phyloP scores from a whole-genome alignment of 2,329 filamentous ascomycete genomes.

The Cladosporium sp. region DNA sequence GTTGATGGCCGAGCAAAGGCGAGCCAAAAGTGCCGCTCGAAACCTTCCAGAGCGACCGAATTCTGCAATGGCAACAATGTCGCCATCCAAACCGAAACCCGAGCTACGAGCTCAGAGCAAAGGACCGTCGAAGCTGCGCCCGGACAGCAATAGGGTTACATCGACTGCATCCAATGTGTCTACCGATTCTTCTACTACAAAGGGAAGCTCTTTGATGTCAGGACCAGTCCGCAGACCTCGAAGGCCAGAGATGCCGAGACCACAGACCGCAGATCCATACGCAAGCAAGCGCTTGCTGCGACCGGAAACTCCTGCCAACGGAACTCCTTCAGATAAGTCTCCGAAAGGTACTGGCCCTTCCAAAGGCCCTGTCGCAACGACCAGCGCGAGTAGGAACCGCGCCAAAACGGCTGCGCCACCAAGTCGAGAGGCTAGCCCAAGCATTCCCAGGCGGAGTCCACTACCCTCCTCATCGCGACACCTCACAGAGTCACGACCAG shows the following conservation, averaged over 20 bases:
- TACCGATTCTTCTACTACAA: constrained; percentile 28
- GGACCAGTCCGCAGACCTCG: constrained; percentile 56
- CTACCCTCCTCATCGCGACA: constrained; percentile 16
- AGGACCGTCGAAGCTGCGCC: constrained; percentile 26
- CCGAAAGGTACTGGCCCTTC: constrained; percentile 30
- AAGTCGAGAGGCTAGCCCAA: constrained; percentile 31
- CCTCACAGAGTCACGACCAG: constrained; percentile 24
- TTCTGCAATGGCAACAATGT: constrained; percentile 53
- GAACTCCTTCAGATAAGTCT: constrained; percentile 44
- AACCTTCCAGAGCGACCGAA: constrained; percentile 51
- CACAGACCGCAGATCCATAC: constrained; percentile 54
- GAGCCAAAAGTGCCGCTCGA: constrained; percentile 52
- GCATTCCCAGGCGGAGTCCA: constrained; percentile 23
- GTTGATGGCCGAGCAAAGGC: constrained; percentile 69
- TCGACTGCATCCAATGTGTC: constrained; percentile 30
- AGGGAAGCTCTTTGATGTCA: constrained; percentile 48
- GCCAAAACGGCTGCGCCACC: constrained; percentile 19
- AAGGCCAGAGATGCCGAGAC: constrained; percentile 43
- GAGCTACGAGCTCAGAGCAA: constrained; percentile 21
- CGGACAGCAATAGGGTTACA: constrained; percentile 22
- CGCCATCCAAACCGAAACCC: constrained; percentile 40
- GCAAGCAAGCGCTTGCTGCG: constrained; percentile 34
- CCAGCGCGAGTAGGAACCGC: constrained; percentile 25
- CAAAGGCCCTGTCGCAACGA: constrained; percentile 25
- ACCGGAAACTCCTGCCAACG: constrained; percentile 43